Evolutionary conservation across 345 rosid species (phyloP).

Genomic region (Lepidium aucheri): DNA sequence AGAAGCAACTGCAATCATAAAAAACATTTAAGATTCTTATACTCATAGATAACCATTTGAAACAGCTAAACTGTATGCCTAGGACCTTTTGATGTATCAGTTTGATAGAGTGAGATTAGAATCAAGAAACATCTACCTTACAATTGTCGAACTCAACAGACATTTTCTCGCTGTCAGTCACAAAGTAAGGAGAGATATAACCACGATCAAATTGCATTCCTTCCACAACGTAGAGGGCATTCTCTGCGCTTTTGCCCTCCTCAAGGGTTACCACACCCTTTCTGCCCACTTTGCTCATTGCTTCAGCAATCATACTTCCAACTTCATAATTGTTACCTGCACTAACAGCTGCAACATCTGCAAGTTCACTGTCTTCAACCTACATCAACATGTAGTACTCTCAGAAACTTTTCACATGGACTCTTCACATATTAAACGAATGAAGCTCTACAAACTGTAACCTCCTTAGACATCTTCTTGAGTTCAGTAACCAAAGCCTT

Average conservation of each 20-base stretch:
- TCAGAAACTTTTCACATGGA: neutral
- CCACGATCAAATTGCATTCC: slow-evolving; percentile 99
- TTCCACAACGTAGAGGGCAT: slow-evolving; percentile 91
- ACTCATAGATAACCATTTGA: neutral
- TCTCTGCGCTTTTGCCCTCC: slow-evolving; percentile 98
- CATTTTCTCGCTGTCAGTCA: slow-evolving; percentile 97
- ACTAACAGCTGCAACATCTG: slow-evolving; percentile 99
- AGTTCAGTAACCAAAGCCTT: slow-evolving; percentile 81
- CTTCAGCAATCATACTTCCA: slow-evolving; percentile 98
- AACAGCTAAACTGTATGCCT: neutral
- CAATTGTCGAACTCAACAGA: slow-evolving; percentile 91
- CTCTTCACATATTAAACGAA: neutral
- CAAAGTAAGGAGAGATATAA: slow-evolving; percentile 95
- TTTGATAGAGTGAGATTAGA: neutral
- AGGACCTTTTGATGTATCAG: neutral
- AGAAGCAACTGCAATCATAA: slow-evolving; percentile 67
- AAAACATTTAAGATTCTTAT: neutral
- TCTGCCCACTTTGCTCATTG: slow-evolving; percentile 92
- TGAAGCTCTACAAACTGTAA: slow-evolving; percentile 8
- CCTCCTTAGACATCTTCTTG: slow-evolving; percentile 85
- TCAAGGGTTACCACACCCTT: slow-evolving; percentile 98
- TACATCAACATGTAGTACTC: slow-evolving; percentile 22
- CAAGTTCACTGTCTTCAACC: slow-evolving; percentile 99
- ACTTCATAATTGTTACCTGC: slow-evolving; percentile 94
- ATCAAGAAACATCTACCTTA: slow-evolving; percentile 52